Conservation (phyloP, 2,329 filamentous ascomycete species). For the Emydomyces testavorans region DNA sequence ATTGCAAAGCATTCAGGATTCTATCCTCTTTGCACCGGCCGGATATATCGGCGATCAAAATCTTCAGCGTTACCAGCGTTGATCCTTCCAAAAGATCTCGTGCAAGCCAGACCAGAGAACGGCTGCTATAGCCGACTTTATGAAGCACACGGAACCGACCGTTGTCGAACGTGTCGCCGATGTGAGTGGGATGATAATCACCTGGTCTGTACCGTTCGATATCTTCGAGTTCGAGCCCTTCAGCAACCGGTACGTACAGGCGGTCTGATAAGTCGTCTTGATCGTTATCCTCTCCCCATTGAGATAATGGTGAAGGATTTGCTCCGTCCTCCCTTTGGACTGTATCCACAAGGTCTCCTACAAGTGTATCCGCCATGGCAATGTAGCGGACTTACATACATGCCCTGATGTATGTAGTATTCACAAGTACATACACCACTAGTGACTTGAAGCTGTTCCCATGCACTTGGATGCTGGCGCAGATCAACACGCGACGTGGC, state of each 20-base stretch:
- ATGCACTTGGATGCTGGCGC: no score
- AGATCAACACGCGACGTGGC: no score
- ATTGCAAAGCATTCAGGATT: background rate
- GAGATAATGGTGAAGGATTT: background rate
- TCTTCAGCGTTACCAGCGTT: background rate
- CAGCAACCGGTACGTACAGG: background rate
- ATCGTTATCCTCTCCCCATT: background rate
- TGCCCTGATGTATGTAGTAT: background rate
- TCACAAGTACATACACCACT: background rate
- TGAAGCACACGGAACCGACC: background rate
- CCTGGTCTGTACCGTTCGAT: background rate
- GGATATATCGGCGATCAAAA: background rate
- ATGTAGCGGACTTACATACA: background rate
- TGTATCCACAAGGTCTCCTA: background rate
- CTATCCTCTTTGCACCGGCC: background rate
- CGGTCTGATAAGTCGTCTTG: background rate
- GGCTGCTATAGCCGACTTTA: background rate
- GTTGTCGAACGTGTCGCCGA: background rate
- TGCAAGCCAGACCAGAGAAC: conserved; percentile 1
- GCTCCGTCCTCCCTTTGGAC: background rate
- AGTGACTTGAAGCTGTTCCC: no score
- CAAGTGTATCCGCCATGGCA: background rate
- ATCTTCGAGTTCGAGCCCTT: background rate
- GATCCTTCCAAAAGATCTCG: background rate
- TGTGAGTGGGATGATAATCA: background rate